A percentile compares a stretch with the other conserved stretches of the same genome.
phyloP scores from a whole-genome alignment of 306 rosid species.

The Pueraria montana region DNA sequence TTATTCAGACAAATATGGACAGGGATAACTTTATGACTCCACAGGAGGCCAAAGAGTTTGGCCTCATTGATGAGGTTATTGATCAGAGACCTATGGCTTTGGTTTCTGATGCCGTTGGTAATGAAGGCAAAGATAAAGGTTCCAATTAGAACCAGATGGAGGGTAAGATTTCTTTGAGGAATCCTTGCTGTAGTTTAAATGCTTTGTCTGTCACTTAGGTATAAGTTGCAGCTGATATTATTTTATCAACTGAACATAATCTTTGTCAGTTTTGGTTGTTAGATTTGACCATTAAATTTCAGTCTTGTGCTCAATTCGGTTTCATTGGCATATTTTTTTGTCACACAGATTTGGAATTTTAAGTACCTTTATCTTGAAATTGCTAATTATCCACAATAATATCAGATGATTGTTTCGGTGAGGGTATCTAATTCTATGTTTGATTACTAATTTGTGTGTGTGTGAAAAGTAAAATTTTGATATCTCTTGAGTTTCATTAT shows the following conservation, averaged over 20 bases:
- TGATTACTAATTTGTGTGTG: conserved; percentile 16
- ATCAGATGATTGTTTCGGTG: conserved; percentile 7
- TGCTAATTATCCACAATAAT: conserved; percentile 48
- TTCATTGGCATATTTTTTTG: conserved; percentile 41
- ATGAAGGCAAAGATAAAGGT: conserved; percentile 74
- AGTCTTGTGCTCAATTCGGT: conserved; percentile 31
- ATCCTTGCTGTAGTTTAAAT: conserved; percentile 42
- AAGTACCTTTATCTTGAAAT: conserved; percentile 26
- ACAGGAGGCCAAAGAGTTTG: conserved; percentile 88
- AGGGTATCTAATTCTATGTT: conserved; percentile 4
- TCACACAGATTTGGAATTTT: conserved; percentile 13
- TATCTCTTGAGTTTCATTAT: neutral
- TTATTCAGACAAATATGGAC: conserved; percentile 84
- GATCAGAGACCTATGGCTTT: conserved; percentile 87
- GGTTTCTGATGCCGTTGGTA: conserved; percentile 85
- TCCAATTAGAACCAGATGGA: conserved; percentile 61
- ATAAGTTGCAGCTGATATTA: conserved; percentile 43
- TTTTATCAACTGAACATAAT: conserved; percentile 45
- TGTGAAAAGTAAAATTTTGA: conserved; percentile 13
- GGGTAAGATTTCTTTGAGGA: conserved; percentile 57
- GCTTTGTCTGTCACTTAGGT: conserved; percentile 27
- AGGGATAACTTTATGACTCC: conserved; percentile 91
- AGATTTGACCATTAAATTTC: conserved; percentile 41
- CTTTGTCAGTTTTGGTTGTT: conserved; percentile 38
- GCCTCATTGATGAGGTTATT: conserved; percentile 93